Evolutionary conservation across 2,329 filamentous ascomycete genomes (phyloP).

Genomic region (Ramularia endophylla): DNA sequence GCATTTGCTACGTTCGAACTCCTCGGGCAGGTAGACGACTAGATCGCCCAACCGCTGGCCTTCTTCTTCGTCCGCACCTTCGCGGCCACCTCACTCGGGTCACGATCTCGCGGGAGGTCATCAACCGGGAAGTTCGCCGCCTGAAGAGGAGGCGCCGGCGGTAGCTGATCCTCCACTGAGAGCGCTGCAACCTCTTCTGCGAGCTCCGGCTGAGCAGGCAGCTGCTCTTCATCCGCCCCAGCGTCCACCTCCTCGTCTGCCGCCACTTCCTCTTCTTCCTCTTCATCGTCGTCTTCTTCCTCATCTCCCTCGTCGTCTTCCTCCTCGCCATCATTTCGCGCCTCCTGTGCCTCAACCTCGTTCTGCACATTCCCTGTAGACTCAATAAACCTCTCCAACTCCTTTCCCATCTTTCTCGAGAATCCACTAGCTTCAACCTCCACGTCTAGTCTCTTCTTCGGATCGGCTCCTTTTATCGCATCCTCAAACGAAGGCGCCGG

Average conservation of each 20-base stretch:
- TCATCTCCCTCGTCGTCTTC: conserved; percentile 35
- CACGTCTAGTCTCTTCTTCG: conserved; percentile 71
- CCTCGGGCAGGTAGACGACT: conserved; percentile 7
- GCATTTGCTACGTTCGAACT: not conserved
- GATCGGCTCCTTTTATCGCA: conserved; percentile 66
- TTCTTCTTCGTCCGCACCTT: conserved; percentile 33
- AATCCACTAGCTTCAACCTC: conserved; percentile 90
- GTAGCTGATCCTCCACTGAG: conserved; percentile 14
- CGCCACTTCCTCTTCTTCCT: conserved; percentile 9
- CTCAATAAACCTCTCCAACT: conserved; percentile 85
- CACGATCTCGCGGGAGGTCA: conserved; percentile 25
- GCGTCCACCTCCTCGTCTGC: conserved; percentile 14
- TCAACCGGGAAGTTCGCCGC: conserved; percentile 19
- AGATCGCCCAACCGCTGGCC: conserved; percentile 33
- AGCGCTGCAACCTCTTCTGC: conserved; percentile 20
- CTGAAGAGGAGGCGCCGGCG: conserved; percentile 3
- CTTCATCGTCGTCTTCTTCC: conserved; percentile 34
- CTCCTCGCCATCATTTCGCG: conserved; percentile 32
- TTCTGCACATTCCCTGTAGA: conserved; percentile 51
- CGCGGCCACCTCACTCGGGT: conserved; percentile 13
- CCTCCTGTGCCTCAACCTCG: conserved; percentile 13
- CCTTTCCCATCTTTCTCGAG: conserved; percentile 93
- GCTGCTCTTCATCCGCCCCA: conserved; percentile 5
- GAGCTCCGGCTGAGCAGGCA: conserved; percentile 12
- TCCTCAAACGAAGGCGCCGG: conserved; percentile 82